Base-by-base conservation (phyloP, 768 basidiomycete species). In the Tulasnella sp. region DNA sequence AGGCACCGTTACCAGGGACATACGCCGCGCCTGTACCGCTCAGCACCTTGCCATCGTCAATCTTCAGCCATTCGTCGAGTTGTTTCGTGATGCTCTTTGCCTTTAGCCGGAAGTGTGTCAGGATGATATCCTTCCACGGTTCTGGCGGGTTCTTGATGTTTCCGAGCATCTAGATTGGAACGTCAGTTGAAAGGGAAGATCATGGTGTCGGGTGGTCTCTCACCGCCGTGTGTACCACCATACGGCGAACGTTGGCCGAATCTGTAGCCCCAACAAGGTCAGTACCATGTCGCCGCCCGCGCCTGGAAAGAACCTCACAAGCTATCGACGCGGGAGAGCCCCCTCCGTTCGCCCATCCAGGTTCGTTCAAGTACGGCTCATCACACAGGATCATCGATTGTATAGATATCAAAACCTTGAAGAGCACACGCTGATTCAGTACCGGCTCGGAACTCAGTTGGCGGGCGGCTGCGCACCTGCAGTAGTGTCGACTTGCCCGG, bases 381-480 rank as follows among this genome's bases (percentile, higher is more conserved):
- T 94, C 93, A 61, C 86, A 92, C 23, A 96, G 73, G 62, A 96
- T 94, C 87, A 97, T 90, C 14, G 88, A 90, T 72, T 96, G 93
- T 31, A 97, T 93, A 14, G 91, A 93, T 36, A 96, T 86, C 39
- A 97, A 74, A 35, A 93, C 82, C 77, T 79, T 49, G 19, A 62
- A 52, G 59, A 53, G 48, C 17, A 39, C 27, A 27, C 8, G 27
- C 25, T 37, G 8, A 15, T 29, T 36, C 32, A 52, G 50, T n/a
- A 9, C 32, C 6, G 8, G 4, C n/a, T 35, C n/a, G 31, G 17
- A 19, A 12, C 37, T 39, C 17, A 49, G 27, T 4, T 27, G 3
- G 29, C 23, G 14, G 6, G 11, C 1, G 7, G 31, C 19, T 42
- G 65, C 73, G 40, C 46, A 80, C 87, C 73, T 94, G 92, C 3